phyloP scores from a whole-genome alignment of 192 early-diverging fungal genomes.

The Dispira simplex region DNA sequence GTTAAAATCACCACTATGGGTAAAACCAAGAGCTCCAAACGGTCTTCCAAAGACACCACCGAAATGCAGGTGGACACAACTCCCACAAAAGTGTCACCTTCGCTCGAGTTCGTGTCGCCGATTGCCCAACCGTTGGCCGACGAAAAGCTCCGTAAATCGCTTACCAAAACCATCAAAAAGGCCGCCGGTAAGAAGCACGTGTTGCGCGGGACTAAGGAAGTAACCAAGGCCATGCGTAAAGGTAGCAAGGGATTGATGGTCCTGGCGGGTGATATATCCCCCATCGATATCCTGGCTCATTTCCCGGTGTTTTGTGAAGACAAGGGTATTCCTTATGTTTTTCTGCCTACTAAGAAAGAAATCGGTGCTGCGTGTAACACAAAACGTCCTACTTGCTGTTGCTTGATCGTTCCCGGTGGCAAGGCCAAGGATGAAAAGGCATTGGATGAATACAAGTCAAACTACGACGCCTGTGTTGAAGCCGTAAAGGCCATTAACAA shows the following conservation, averaged over 20 bases:
- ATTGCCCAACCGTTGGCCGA: constrained; percentile 74
- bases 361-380: constrained; percentile 84
- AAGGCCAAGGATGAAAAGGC: constrained; percentile 53
- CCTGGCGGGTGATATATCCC: constrained; percentile 92
- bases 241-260: constrained; percentile 87
- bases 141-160: constrained; percentile 71
- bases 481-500: constrained; percentile 66
- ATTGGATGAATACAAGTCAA: constrained; percentile 64
- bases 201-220: constrained; percentile 95
- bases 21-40: not conserved
- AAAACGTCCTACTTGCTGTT: constrained; percentile 84
- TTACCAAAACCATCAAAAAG: constrained; percentile 68
- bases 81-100: constrained; percentile 9
- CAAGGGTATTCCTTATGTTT: constrained; percentile 83
- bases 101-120: constrained; percentile 36
- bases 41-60: not conserved
- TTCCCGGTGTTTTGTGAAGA: constrained; percentile 97
- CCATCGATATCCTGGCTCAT: constrained; percentile 95
- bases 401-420: constrained; percentile 76
- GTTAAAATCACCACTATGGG: not conserved
- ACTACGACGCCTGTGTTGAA: constrained; percentile 64
- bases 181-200: constrained; percentile 77
- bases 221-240: constrained; percentile 92
- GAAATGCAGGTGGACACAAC: not conserved
- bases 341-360: constrained; percentile 90